Base-by-base conservation (phyloP, 2,329 filamentous ascomycete genomes). In the Alternaria atra region DNA sequence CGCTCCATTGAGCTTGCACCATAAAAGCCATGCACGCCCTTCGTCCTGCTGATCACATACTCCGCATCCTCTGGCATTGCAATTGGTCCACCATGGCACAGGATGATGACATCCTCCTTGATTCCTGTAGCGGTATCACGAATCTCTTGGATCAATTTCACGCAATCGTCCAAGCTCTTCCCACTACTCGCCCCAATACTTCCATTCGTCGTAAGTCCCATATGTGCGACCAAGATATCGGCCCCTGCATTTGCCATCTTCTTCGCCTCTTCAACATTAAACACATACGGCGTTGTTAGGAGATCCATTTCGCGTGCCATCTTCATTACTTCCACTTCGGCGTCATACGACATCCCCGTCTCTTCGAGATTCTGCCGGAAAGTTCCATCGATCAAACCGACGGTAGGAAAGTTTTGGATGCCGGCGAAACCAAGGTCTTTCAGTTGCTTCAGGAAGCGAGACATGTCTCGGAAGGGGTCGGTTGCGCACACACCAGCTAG, bases 381-480 rank as follows among this genome's bases (percentile, higher is more conserved):
- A 12, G 82, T 82, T 1, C 89, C 89, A 73, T 92, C 90, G 35
- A 91, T 88, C 23, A 92, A 79, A 0, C 90, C 90, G 2, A 91
- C 89, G 0, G 90, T 91, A 1, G 90, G 90, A 72, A 92, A 92
- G 69, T 92, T 92, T 74, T 92, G 90, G 13, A 91, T 84, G 2
- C 90, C 90, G 2, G 86, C 85, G 65, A 92, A 91, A 0, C 90
- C 90, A 15, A 90, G 76, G 1, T 83, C 83, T 55, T 85, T 84
- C 35, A 92, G 79, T 71, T 91, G 84, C 17, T 75, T 72, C 15
- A 91, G 80, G 69, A 92, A 91, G 5, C 76, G 71, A 2, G 83
- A 78, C 73, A 91, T 90, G 58, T 84, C 81, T 30, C 87, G 83
- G 77, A 91, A 91, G 0, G 89, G 90, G 62, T 92, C 90, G 0